These are phyloP conservation scores for Auricularia heimuer DNA, from an alignment of 768 basidiomycete genomes.

Conservation along the genomic window DNA sequence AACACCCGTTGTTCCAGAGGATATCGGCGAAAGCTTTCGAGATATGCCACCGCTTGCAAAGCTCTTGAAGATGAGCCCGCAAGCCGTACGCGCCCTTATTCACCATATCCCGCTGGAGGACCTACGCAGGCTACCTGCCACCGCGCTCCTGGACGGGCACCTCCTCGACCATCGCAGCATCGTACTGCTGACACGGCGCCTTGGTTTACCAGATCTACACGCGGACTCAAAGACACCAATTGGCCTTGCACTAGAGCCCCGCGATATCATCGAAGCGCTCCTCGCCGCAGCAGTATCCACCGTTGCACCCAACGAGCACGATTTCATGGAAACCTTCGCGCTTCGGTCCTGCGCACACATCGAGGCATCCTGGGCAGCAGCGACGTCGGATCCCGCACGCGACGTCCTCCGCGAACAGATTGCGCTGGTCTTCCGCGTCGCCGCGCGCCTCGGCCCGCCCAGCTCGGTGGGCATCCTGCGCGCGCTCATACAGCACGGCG, in stretches of 20 bases:
- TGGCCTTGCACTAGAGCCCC: neutral
- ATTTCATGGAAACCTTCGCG: neutral
- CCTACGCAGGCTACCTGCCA: neutral
- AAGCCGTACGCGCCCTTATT: too few relatives aligned
- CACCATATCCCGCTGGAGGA: neutral
- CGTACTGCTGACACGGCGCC: neutral
- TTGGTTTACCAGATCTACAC: neutral
- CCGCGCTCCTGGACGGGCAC: neutral
- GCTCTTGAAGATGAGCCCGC: too few relatives aligned
- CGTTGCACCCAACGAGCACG: neutral
- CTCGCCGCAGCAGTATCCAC: too few relatives aligned
- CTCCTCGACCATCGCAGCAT: neutral
- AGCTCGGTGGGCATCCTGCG: neutral
- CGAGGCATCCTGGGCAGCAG: neutral
- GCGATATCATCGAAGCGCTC: neutral
- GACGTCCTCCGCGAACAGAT: neutral
- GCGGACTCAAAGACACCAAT: neutral
- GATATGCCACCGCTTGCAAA: too few relatives aligned
- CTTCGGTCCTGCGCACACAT: neutral
- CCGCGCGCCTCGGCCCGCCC: neutral
- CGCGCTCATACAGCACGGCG: neutral
- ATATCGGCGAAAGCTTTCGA: neutral
- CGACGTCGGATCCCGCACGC: too few relatives aligned
- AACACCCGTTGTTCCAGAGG: neutral
- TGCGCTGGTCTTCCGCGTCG: neutral